Percentiles rank a stretch among this genome's conserved stretches.
These are phyloP conservation scores for Mallotus repandus DNA, from an alignment of 441 rosid species.

Conservation along the genomic window DNA sequence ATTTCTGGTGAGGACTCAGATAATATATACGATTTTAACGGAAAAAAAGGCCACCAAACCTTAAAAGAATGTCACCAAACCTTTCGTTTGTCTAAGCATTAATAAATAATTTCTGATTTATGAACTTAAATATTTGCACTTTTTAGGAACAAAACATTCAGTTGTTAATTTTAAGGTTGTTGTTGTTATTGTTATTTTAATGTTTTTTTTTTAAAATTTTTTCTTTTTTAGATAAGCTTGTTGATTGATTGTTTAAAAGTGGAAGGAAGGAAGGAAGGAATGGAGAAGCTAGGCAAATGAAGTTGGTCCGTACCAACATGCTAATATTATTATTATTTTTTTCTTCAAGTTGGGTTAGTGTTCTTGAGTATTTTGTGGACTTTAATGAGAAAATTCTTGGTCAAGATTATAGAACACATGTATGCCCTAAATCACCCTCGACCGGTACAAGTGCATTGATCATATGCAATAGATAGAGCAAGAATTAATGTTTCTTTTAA, in stretches of 20 bases:
- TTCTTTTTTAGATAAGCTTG: not conserved
- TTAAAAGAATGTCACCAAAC: conserved; percentile 23
- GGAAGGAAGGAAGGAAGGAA: not conserved
- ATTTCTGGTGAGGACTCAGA: conserved; percentile 32
- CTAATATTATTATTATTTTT: not conserved
- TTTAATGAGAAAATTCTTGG: no score
- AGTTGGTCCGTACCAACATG: conserved; percentile 5
- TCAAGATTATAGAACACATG: no score
- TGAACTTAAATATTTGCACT: conserved; percentile 28
- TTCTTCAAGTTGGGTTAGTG: no score
- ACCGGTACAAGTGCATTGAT: no score
- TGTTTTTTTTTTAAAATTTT: no score
- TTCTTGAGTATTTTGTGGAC: no score
- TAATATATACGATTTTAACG: conserved; percentile 11
- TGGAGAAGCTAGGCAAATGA: no score
- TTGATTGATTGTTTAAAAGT: not conserved
- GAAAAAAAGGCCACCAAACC: conserved; percentile 26
- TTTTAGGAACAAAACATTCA: conserved; percentile 18
- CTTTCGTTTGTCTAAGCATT: not conserved
- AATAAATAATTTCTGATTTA: not conserved
- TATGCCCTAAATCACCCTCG: no score
- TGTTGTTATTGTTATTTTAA: not conserved
- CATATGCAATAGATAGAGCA: no score
- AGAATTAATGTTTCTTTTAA: no score
- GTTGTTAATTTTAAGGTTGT: not conserved